Evolutionary conservation across 345 rosid genomes (phyloP).

Genomic region (Mallotus nudiflorus): DNA sequence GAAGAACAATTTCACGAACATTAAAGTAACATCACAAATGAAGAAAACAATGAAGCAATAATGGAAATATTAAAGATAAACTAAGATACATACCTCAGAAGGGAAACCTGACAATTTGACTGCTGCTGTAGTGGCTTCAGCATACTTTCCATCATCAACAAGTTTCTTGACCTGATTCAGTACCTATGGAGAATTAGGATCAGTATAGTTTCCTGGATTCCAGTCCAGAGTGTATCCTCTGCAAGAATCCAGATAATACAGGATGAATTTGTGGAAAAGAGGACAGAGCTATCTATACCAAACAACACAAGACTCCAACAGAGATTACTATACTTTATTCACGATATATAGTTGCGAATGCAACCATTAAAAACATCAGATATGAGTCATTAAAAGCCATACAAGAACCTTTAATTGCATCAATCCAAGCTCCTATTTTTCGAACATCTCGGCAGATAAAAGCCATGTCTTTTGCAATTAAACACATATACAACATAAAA

Average conservation of each 20-base stretch:
- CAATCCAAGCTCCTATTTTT: neutral
- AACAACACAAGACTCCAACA: neutral
- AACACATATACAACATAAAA: too few relatives aligned
- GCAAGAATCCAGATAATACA: conserved; percentile 12
- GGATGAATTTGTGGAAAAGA: neutral
- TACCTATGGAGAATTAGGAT: conserved; percentile 62
- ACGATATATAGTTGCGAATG: neutral
- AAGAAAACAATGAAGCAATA: conserved; percentile 4
- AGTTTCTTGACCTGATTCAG: conserved; percentile 64
- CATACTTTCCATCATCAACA: conserved; percentile 56
- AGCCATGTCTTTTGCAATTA: too few relatives aligned
- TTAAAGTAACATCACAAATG: neutral
- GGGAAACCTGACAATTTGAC: conserved; percentile 56
- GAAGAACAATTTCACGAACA: neutral
- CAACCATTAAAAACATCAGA: neutral
- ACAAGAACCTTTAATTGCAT: neutral
- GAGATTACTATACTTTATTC: neutral
- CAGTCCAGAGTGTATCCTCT: conserved; percentile 96
- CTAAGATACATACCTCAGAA: conserved; percentile 53
- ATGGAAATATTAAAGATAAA: neutral
- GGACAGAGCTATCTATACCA: neutral
- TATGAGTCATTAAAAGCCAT: neutral
- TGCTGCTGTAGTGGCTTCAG: conserved; percentile 68
- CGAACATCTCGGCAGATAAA: too few relatives aligned
- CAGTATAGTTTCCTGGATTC: conserved; percentile 62